Conservation (phyloP, 257 asterid species). For the Nicotiana noctiflora region DNA sequence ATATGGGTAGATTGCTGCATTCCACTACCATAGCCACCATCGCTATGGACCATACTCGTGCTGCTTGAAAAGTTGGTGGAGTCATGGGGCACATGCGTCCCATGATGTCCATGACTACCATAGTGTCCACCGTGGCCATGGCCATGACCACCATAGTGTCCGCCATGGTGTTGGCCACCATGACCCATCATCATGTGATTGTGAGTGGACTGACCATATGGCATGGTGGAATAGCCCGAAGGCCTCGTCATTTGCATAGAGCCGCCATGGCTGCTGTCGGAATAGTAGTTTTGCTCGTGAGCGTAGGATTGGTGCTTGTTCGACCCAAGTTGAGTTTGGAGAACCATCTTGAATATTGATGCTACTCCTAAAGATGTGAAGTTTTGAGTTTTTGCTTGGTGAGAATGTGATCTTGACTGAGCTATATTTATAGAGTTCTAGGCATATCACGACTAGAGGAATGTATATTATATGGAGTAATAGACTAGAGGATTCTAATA, state of each 20-base stretch:
- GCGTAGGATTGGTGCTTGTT: neutral
- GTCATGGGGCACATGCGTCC: neutral
- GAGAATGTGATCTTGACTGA: neutral
- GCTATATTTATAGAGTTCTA: neutral
- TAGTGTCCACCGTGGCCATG: neutral
- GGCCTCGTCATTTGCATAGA: too few species aligned
- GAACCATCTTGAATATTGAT: neutral
- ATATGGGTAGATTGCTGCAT: too few species aligned
- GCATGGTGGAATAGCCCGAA: too few species aligned
- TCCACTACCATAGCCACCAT: neutral
- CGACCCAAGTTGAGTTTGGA: neutral
- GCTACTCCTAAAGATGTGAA: too few species aligned
- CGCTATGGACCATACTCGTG: neutral
- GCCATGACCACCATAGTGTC: too few species aligned
- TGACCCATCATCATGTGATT: too few species aligned
- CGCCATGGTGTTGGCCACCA: too few species aligned
- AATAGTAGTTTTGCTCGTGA: neutral
- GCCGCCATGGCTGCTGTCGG: too few species aligned
- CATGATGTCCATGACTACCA: neutral
- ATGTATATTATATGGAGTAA: too few species aligned
- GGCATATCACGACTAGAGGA: neutral
- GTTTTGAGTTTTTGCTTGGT: neutral
- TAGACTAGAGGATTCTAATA: neutral
- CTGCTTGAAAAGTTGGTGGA: too few species aligned
- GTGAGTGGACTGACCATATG: too few species aligned